Evolutionary conservation across 305 asterid genomes (phyloP).

Genomic region (Fraxinus sp.): DNA sequence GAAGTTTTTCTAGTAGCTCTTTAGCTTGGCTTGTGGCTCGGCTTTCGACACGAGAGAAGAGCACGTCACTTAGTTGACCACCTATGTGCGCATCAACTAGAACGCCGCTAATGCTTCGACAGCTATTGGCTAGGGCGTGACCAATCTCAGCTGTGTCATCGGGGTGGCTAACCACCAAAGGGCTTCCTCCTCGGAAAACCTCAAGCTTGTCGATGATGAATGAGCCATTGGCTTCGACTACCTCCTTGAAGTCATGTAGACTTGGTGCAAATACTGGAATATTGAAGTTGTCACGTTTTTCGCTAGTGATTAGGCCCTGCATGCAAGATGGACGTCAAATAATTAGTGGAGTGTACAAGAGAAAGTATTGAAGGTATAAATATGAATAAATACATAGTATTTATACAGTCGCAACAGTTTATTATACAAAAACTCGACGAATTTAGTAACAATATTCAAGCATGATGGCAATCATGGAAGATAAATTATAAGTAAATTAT

Average conservation of each 20-base stretch:
- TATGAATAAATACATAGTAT: background rate
- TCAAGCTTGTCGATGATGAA: conserved; percentile 66
- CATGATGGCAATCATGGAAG: background rate
- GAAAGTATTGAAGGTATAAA: background rate
- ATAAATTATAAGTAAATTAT: background rate
- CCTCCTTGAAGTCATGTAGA: conserved; percentile 83
- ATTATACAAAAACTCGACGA: background rate
- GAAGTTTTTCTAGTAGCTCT: conserved; percentile 70
- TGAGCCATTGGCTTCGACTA: conserved; percentile 72
- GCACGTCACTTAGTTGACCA: conserved; percentile 61
- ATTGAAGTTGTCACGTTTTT: conserved; percentile 76
- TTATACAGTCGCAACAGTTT: background rate
- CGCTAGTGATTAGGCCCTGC: conserved; percentile 67
- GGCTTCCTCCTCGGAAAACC: conserved; percentile 81
- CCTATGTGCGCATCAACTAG: conserved; percentile 92
- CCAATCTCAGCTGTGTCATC: conserved; percentile 81
- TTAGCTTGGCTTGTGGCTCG: conserved; percentile 68
- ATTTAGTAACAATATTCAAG: background rate
- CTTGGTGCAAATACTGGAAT: conserved; percentile 89
- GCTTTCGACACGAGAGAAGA: conserved; percentile 57
- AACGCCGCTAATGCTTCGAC: conserved; percentile 79
- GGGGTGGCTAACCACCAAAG: conserved; percentile 74
- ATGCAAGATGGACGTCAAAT: background rate
- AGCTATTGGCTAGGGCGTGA: conserved; percentile 74
- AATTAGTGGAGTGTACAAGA: background rate